These are phyloP conservation scores for Penicillium frequentans DNA, from an alignment of 2,329 filamentous ascomycete species.

Conservation along the genomic window DNA sequence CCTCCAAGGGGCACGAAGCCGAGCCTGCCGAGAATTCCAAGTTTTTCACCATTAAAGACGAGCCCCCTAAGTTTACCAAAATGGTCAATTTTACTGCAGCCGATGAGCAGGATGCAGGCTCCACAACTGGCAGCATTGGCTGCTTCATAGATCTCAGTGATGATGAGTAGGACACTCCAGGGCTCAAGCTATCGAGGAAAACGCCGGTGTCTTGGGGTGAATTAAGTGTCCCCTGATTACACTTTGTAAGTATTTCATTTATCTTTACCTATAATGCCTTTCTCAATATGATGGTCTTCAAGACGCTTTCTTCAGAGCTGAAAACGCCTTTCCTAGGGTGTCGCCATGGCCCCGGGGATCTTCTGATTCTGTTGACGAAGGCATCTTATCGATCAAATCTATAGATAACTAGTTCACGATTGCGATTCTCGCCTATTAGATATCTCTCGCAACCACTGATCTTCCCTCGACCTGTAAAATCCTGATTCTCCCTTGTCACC, in stretches of 20 bases:
- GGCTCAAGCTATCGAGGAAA: background rate
- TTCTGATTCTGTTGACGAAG: too few species aligned
- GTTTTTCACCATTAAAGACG: background rate
- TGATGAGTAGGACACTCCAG: background rate
- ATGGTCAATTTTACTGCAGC: background rate
- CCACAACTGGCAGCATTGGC: background rate
- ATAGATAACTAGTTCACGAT: constrained; percentile 54
- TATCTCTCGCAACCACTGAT: constrained; percentile 63
- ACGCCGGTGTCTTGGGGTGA: background rate
- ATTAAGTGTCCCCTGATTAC: too few species aligned
- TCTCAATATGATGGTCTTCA: too few species aligned
- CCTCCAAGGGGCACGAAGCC: background rate
- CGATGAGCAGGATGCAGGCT: background rate
- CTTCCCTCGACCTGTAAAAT: constrained; percentile 54
- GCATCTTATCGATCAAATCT: constrained; percentile 45
- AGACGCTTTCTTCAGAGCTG: too few species aligned
- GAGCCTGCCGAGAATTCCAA: background rate
- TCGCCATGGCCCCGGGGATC: too few species aligned
- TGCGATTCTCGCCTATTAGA: constrained; percentile 59
- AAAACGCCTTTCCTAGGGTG: too few species aligned
- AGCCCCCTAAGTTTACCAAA: background rate
- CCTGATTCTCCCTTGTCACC: constrained; percentile 41
- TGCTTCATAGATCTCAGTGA: background rate
- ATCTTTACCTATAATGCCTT: too few species aligned
- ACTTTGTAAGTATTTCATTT: background rate